phyloP scores from a whole-genome alignment of 345 rosid species.

The Eucalyptus albens region DNA sequence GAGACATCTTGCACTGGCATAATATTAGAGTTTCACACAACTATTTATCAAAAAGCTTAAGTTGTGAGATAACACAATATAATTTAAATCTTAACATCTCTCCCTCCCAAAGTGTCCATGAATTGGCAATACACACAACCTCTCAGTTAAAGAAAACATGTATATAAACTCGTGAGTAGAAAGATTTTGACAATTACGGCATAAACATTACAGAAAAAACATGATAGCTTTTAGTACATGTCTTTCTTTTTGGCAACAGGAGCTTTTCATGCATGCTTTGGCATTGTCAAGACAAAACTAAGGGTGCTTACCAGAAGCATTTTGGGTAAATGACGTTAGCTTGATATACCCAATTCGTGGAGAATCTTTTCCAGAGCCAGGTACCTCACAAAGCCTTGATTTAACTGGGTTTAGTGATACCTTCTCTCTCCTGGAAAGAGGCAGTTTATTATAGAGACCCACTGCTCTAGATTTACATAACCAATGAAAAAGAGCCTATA shows the following conservation, averaged over 20 bases:
- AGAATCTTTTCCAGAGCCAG: slow-evolving; percentile 57
- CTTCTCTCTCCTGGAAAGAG: slow-evolving; percentile 57
- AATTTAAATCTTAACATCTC: not conserved
- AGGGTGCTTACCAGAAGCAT: slow-evolving; percentile 61
- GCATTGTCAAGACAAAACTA: not conserved
- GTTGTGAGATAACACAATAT: not conserved
- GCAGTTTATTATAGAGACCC: not conserved
- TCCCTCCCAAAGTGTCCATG: not conserved
- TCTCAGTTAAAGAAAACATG: not conserved
- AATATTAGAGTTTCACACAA: not conserved
- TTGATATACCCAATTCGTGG: slow-evolving; percentile 86
- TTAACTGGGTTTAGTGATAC: slow-evolving; percentile 84
- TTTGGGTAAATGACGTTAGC: slow-evolving; percentile 73
- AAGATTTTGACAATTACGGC: not conserved
- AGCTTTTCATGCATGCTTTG: not conserved
- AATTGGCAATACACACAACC: not conserved
- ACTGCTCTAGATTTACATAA: not conserved
- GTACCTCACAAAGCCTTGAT: slow-evolving; percentile 70
- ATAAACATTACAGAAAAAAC: not conserved
- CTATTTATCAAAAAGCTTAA: not conserved
- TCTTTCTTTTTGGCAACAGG: not conserved
- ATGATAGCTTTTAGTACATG: not conserved
- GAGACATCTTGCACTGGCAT: not conserved
- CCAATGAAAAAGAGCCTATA: not conserved
- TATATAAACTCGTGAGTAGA: not conserved